Percentiles rank a stretch among this genome's conserved stretches.
phyloP scores from a whole-genome alignment of 805 yeast species.

The Hanseniaspora singularis region DNA sequence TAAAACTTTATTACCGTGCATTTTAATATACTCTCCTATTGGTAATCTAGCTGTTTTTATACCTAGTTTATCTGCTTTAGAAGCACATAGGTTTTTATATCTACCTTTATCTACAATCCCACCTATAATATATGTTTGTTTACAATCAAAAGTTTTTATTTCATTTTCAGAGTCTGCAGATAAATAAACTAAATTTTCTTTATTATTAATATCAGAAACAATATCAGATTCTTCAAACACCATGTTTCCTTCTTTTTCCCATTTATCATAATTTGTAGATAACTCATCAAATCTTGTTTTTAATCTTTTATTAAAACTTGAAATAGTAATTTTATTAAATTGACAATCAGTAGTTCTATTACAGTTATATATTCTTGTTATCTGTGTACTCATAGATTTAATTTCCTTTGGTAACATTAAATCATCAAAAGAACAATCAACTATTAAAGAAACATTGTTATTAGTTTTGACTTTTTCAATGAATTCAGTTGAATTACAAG shows the following conservation, averaged over 20 bases:
- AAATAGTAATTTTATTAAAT: slow-evolving; percentile 46
- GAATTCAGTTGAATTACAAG: too few species aligned
- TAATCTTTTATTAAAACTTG: slow-evolving; percentile 55
- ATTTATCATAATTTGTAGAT: slow-evolving; percentile 42
- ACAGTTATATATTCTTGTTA: slow-evolving; percentile 70
- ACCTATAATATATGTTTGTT: slow-evolving; percentile 74
- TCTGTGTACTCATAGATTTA: slow-evolving; percentile 63
- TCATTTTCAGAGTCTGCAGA: slow-evolving; percentile 78
- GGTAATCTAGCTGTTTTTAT: slow-evolving; percentile 70
- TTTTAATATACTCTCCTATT: slow-evolving; percentile 66
- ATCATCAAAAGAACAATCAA: slow-evolving; percentile 88
- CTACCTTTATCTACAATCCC: slow-evolving; percentile 95
- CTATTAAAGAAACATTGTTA: slow-evolving; percentile 44
- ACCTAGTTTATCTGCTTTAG: slow-evolving; percentile 67
- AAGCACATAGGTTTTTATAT: slow-evolving; percentile 63
- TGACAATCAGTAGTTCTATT: slow-evolving; percentile 46
- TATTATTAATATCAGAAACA: slow-evolving; percentile 26
- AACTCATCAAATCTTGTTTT: slow-evolving; percentile 55
- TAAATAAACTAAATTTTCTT: slow-evolving; percentile 41
- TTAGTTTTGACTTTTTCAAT: slow-evolving; percentile 37
- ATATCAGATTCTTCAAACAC: slow-evolving; percentile 36
- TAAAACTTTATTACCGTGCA: slow-evolving; percentile 77
- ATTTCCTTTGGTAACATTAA: slow-evolving; percentile 66
- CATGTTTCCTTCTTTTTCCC: slow-evolving; percentile 44
- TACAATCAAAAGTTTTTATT: slow-evolving; percentile 50